Conservation (phyloP, 208 protist genomes). For the Trypanosoma boissoni region DNA sequence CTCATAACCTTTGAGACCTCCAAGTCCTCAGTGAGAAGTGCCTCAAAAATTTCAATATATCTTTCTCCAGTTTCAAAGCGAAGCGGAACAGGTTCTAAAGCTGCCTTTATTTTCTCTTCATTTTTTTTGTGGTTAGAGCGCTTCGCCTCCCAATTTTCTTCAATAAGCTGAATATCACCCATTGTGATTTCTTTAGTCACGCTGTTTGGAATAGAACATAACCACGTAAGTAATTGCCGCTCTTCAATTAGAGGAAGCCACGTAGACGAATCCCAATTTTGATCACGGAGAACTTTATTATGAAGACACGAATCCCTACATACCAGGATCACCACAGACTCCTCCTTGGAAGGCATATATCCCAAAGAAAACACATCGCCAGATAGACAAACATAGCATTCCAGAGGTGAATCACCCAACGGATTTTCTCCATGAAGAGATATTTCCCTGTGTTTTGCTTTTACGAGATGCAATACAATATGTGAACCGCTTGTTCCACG, state of each 20-base stretch:
- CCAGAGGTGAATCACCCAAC: constrained; percentile 90
- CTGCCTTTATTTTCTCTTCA: constrained; percentile 48
- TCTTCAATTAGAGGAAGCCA: constrained; percentile 95
- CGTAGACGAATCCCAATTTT: constrained; percentile 83
- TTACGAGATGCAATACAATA: constrained; percentile 93
- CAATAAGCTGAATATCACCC: constrained; percentile 85
- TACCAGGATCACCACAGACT: constrained; percentile 92
- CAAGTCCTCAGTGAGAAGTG: constrained; percentile 91
- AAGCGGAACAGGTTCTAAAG: constrained; percentile 23
- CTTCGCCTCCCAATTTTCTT: constrained; percentile 94
- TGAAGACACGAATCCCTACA: constrained; percentile 82
- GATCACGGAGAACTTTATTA: constrained; percentile 41
- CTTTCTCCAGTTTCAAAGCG: constrained; percentile 91
- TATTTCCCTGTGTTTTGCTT: constrained; percentile 86
- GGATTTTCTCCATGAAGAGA: constrained; percentile 76
- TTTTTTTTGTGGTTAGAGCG: too few relatives aligned
- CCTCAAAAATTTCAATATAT: constrained; percentile 89
- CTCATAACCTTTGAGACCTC: constrained; percentile 88
- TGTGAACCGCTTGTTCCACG: constrained; percentile 61
- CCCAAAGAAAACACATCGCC: constrained; percentile 93
- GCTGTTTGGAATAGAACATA: constrained; percentile 28
- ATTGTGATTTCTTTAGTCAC: constrained; percentile 50
- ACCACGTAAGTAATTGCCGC: constrained; percentile 87
- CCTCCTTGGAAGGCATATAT: constrained; percentile 92
- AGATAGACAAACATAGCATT: constrained; percentile 94